phyloP scores from a whole-genome alignment of 768 basidiomycete genomes.

The Gautieria morchelliformis region DNA sequence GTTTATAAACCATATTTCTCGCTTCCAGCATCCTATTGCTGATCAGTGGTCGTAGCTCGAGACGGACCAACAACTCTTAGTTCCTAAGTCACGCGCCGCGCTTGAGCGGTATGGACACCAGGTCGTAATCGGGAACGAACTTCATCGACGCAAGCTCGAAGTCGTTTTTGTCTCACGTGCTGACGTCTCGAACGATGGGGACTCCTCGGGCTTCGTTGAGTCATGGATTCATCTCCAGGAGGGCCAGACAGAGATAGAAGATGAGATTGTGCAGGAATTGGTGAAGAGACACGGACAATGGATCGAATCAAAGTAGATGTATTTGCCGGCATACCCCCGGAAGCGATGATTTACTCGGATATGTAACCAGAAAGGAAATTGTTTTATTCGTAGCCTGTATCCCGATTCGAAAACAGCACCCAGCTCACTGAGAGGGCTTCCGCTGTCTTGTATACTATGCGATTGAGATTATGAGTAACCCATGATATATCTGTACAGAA shows the following conservation, averaged over 20 bases:
- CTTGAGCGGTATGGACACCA: conserved; percentile 95
- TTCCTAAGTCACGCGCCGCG: conserved; percentile 85
- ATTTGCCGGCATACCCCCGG: neutral
- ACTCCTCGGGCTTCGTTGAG: conserved; percentile 49
- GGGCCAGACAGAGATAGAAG: conserved; percentile 76
- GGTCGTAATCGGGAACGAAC: conserved; percentile 92
- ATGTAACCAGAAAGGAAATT: too few relatives aligned
- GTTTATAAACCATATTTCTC: neutral
- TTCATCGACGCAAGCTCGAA: conserved; percentile 83
- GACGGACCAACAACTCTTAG: conserved; percentile 72
- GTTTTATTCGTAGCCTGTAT: too few relatives aligned
- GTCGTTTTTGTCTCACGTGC: conserved; percentile 79
- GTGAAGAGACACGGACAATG: conserved; percentile 65
- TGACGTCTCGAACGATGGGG: conserved; percentile 35
- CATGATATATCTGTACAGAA: too few relatives aligned
- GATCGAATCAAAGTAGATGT: conserved; percentile 22
- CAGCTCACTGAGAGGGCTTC: too few relatives aligned
- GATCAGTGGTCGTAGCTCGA: conserved; percentile 57
- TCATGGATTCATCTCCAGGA: conserved; percentile 24
- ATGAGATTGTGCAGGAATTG: conserved; percentile 75
- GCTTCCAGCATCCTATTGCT: neutral
- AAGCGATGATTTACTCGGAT: neutral
- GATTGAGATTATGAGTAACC: too few relatives aligned
- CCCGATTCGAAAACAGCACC: too few relatives aligned
- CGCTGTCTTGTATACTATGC: too few relatives aligned